These are phyloP conservation scores for Monsonia emarginata DNA, from an alignment of 441 rosid species.

Conservation along the genomic window DNA sequence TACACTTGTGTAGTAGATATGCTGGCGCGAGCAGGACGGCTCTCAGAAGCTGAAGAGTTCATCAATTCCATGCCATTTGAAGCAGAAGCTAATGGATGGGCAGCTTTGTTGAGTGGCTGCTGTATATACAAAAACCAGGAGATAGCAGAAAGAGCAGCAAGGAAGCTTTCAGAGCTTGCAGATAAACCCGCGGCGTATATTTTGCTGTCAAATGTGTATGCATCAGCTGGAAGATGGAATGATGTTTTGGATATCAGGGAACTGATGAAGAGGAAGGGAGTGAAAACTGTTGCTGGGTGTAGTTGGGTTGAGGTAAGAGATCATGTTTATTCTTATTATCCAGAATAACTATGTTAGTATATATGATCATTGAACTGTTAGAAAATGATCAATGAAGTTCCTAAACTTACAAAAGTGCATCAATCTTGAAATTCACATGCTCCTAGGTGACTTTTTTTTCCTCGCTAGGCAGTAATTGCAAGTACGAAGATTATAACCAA, in stretches of 20 bases:
- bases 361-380: too few species aligned
- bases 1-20: constrained; percentile 47
- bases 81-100: constrained; percentile 40
- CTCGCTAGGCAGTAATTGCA: too few species aligned
- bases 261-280: constrained; percentile 42
- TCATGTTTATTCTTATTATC: constrained; percentile 24
- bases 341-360: too few species aligned
- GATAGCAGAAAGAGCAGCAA: constrained; percentile 36
- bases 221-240: constrained; percentile 46
- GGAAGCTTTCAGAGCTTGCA: constrained; percentile 31
- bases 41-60: constrained; percentile 44
- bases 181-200: constrained; percentile 32
- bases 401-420: too few species aligned
- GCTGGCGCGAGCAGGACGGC: constrained; percentile 50
- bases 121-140: constrained; percentile 33
- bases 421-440: too few species aligned
- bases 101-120: constrained; percentile 47
- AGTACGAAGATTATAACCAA: too few species aligned
- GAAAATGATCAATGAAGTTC: too few species aligned
- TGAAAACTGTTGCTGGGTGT: constrained; percentile 46
- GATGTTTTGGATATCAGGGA: constrained; percentile 39
- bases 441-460: too few species aligned
- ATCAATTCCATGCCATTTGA: constrained; percentile 42
- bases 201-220: constrained; percentile 47
- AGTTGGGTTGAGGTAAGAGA: constrained; percentile 50